Base-by-base conservation (phyloP, 306 rosid genomes). In the Castanea crenata region DNA sequence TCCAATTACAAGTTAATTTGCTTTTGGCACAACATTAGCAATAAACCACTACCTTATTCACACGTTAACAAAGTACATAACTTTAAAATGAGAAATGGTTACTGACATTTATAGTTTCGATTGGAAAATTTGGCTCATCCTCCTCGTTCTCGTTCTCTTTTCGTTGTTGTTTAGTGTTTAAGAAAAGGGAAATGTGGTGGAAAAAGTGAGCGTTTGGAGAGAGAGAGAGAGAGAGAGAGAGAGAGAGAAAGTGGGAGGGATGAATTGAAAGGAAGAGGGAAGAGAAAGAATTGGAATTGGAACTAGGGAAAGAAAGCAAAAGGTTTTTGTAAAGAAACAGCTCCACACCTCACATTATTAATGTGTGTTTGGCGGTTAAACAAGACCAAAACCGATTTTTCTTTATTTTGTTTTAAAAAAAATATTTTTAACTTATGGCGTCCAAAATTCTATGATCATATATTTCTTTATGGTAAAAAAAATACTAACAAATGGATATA, bases 71-170 rank as follows among this genome's bases (percentile, higher is more conserved):
- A 41, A 41, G 46, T 41, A 41, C 8, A 41, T 8, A 41, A 8
- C 46, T 41, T 41, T 41, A 41, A 8, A 41, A 41, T 41, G 46
- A 41, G 46, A 41, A 41, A 41, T 41, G 11, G 11, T 76, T 20
- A 84, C 97, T 86, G 73, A 91, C 92, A 70, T 74, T 86, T 86
- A 69, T 79, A 23, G 85, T 21, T 74, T 78, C 86, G 74, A 71
- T 81, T 68, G 54, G 56, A 44, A 81, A 88, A 83, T 12, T 68
- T 31, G 74, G 82, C 86, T 87, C 97, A 46, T 89, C 99, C 31
- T 89, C 97, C 46, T 41, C 46, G 12, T 41, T 41, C 12, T 8
- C 46, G 11, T 41, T 41, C 11, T 41, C 46, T 41, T 41, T 41
- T 41, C 46, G 27, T 41, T 20, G 57, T 55, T 13, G 76, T 16